These are phyloP conservation scores for Phytophthora podocarpi DNA, from an alignment of 352 stramenopile species.

Conservation along the genomic window DNA sequence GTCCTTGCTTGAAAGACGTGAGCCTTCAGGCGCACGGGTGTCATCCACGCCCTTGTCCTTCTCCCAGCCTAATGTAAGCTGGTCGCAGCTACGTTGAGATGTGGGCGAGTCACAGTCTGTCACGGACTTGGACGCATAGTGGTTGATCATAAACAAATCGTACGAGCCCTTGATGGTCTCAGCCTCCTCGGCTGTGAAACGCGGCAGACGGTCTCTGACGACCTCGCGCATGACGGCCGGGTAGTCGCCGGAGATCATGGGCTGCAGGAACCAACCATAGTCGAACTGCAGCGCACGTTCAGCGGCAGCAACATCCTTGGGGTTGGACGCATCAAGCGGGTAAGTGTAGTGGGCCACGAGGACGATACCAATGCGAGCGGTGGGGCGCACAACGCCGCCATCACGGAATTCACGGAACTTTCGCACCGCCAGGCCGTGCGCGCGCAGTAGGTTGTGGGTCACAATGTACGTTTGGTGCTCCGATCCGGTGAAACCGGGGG, in stretches of 20 bases:
- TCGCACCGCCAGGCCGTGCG: slow-evolving; percentile 84
- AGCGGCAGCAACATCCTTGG: slow-evolving; percentile 62
- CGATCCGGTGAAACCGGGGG: slow-evolving; percentile 43
- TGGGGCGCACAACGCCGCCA: slow-evolving; percentile 31
- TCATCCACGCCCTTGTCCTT: slow-evolving; percentile 56
- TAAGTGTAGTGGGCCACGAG: slow-evolving; percentile 81
- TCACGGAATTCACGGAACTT: slow-evolving; percentile 69
- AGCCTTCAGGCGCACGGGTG: slow-evolving; percentile 53
- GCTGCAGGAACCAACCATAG: slow-evolving; percentile 92
- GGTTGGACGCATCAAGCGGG: slow-evolving; percentile 75
- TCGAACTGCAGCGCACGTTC: slow-evolving; percentile 89
- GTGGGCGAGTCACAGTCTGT: slow-evolving; percentile 16
- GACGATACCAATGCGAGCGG: slow-evolving; percentile 91
- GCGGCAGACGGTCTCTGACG: slow-evolving; percentile 80
- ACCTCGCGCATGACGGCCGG: slow-evolving; percentile 87
- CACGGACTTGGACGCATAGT: not conserved
- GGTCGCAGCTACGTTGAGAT: not conserved
- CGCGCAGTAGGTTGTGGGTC: slow-evolving; percentile 90
- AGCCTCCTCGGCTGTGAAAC: slow-evolving; percentile 82
- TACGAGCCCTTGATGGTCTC: slow-evolving; percentile 78
- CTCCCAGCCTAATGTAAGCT: slow-evolving; percentile 35
- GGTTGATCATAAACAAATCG: slow-evolving; percentile 92
- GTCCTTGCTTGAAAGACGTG: slow-evolving; percentile 51
- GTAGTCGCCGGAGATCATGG: slow-evolving; percentile 92
- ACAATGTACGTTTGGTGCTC: slow-evolving; percentile 44